Conservation (phyloP, 1,284 basidiomycete species). For the Trichosporon faecale region DNA sequence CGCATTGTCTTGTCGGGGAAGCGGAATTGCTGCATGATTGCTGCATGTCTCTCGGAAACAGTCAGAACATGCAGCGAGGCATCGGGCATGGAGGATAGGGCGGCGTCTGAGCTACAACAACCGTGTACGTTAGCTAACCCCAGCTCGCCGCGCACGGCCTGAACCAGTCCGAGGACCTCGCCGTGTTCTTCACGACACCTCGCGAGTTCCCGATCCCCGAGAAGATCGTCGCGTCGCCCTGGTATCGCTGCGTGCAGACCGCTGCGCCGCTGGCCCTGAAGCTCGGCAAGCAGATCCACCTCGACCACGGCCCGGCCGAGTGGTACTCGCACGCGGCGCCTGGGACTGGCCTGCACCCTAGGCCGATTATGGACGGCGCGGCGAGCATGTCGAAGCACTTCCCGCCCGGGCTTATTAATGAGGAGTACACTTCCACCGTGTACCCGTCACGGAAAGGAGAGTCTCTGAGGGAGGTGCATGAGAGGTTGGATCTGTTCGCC, state of each 20-base stretch:
- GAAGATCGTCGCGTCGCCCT: slow-evolving; percentile 46
- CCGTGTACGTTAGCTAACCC: no score
- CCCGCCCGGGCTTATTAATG: slow-evolving; percentile 33
- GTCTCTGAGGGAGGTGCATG: slow-evolving; percentile 51
- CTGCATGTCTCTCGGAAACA: no score
- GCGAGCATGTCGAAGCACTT: slow-evolving; percentile 36
- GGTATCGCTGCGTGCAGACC: slow-evolving; percentile 58
- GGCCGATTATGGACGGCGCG: slow-evolving; percentile 33
- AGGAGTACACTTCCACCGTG: slow-evolving; percentile 49
- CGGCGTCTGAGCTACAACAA: no score
- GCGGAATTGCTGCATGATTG: no score
- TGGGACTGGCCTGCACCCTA: slow-evolving; percentile 47
- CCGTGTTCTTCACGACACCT: slow-evolving; percentile 35
- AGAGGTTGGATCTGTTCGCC: slow-evolving; percentile 40
- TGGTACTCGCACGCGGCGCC: slow-evolving; percentile 16
- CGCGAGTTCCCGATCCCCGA: slow-evolving; percentile 43
- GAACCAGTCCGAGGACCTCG: slow-evolving; percentile 42
- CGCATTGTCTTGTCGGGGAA: neutral
- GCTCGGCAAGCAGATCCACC: slow-evolving; percentile 7
- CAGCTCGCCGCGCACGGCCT: slow-evolving; percentile 54
- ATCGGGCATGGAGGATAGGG: no score
- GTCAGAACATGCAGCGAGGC: no score
- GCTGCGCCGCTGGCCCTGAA: slow-evolving; percentile 48
- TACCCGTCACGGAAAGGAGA: slow-evolving; percentile 54
- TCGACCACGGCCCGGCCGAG: slow-evolving; percentile 24